Conservation (phyloP, 2,329 filamentous ascomycete genomes). For the Fusarium compactum region DNA sequence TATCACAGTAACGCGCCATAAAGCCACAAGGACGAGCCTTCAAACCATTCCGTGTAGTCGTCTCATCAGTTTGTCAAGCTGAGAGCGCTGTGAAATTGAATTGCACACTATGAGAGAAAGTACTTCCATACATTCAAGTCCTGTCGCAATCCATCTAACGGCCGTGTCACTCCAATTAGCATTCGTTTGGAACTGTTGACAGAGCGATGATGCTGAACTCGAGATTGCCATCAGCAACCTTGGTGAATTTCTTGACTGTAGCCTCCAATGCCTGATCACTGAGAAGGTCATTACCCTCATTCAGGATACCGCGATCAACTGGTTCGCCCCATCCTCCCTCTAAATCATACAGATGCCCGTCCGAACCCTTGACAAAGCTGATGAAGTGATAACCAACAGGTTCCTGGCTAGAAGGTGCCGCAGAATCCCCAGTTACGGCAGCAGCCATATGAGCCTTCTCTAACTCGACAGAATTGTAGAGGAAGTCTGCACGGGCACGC, state of each 20-base stretch:
- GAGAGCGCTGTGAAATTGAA: not conserved
- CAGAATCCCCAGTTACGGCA: constrained; percentile 75
- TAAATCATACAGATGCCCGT: constrained; percentile 79
- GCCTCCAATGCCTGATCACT: constrained; percentile 76
- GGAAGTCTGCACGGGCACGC: constrained; percentile 70
- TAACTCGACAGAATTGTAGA: constrained; percentile 77
- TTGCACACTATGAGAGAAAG: not conserved
- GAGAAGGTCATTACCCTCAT: constrained; percentile 70
- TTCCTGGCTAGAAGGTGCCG: constrained; percentile 70
- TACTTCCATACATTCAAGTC: not conserved
- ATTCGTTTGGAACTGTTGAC: constrained; percentile 40
- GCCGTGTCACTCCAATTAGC: not conserved
- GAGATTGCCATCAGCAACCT: constrained; percentile 51
- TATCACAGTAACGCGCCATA: not conserved
- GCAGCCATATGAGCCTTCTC: constrained; percentile 80
- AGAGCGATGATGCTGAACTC: constrained; percentile 57
- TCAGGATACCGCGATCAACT: constrained; percentile 71
- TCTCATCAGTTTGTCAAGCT: not conserved
- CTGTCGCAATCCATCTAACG: not conserved
- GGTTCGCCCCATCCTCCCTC: constrained; percentile 82
- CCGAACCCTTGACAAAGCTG: constrained; percentile 78
- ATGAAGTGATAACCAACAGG: constrained; percentile 81
- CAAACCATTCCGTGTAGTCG: too few species aligned
- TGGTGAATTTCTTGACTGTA: constrained; percentile 62
- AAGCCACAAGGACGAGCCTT: not conserved